A percentile compares a stretch with the other conserved stretches of the same genome.
phyloP scores from a whole-genome alignment of 495 filamentous ascomycete genomes.

The Daldinia loculata region DNA sequence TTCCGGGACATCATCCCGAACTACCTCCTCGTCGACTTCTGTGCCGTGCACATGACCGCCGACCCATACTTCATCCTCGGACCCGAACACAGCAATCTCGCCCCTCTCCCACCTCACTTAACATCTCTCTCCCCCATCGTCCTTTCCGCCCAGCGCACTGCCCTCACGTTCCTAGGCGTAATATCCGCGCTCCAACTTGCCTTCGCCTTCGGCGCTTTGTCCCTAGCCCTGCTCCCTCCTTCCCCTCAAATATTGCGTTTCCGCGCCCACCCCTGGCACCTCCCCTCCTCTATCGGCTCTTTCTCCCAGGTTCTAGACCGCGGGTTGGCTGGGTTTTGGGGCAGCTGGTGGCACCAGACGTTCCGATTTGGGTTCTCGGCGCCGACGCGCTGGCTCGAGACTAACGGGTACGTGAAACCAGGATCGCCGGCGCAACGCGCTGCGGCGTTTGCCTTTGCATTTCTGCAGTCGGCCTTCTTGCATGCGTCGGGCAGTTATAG shows the following conservation, averaged over 20 bases:
- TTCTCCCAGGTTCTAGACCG: slow-evolving; percentile 64
- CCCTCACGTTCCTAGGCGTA: slow-evolving; percentile 60
- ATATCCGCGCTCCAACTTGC: slow-evolving; percentile 63
- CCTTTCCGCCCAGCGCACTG: slow-evolving; percentile 59
- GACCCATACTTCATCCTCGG: slow-evolving; percentile 78
- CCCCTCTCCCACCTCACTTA: slow-evolving; percentile 56
- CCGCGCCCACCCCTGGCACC: slow-evolving; percentile 68
- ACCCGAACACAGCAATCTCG: slow-evolving; percentile 40
- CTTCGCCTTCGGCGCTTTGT: slow-evolving; percentile 55
- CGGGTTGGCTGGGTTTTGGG: slow-evolving; percentile 81
- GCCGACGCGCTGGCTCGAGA: slow-evolving; percentile 61
- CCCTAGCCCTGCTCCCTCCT: slow-evolving; percentile 59
- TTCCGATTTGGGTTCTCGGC: slow-evolving; percentile 77
- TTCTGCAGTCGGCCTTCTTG: slow-evolving; percentile 66
- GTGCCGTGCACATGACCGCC: slow-evolving; percentile 70
- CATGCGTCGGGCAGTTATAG: slow-evolving; percentile 68
- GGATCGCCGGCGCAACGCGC: slow-evolving; percentile 7
- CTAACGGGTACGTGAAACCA: slow-evolving; percentile 44
- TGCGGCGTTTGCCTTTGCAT: slow-evolving; percentile 56
- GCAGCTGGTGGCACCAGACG: slow-evolving; percentile 87
- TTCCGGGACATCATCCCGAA: slow-evolving; percentile 54
- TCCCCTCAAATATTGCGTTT: slow-evolving; percentile 51
- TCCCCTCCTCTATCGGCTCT: slow-evolving; percentile 70
- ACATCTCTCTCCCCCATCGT: slow-evolving; percentile 51
- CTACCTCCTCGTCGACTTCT: slow-evolving; percentile 72